Conservation (phyloP, 768 basidiomycete species). For the Leccinum subgranulosum region DNA sequence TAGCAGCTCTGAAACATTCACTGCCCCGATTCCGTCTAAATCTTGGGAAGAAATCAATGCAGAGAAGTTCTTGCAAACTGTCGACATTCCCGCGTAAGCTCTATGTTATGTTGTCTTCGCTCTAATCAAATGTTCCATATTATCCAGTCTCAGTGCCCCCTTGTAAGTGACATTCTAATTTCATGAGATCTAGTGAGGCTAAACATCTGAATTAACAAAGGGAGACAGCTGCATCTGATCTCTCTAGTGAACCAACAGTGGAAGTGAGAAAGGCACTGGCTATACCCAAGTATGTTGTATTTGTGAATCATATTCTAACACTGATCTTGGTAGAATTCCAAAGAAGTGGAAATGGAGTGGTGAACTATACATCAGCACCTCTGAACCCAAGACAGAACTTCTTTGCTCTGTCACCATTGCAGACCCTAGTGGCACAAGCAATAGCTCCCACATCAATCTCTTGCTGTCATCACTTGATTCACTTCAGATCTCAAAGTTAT, state of each 20-base stretch:
- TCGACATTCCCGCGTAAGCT: constrained; percentile 27
- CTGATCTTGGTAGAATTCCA: constrained; percentile 39
- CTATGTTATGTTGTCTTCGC: background rate
- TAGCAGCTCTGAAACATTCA: constrained; percentile 3
- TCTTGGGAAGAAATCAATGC: constrained; percentile 17
- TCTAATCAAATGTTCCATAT: background rate
- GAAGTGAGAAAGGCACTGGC: constrained; percentile 12
- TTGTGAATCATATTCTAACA: background rate
- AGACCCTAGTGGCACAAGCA: constrained; percentile 41
- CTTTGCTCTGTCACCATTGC: constrained; percentile 49
- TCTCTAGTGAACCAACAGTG: constrained; percentile 1
- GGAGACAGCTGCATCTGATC: constrained; percentile 8
- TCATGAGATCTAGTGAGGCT: background rate
- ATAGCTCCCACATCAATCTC: constrained; percentile 49
- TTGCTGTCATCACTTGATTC: constrained; percentile 40
- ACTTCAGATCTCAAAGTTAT: constrained; percentile 45
- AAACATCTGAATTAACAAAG: constrained; percentile 9
- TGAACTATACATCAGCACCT: constrained; percentile 42
- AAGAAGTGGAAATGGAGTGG: constrained; percentile 70
- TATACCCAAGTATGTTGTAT: constrained; percentile 26
- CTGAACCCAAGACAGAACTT: constrained; percentile 36
- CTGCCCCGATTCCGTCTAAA: constrained; percentile 17
- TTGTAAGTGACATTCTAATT: constrained; percentile 17
- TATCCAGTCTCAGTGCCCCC: constrained; percentile 22
- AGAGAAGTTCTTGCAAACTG: constrained; percentile 25